Evolutionary conservation across 768 basidiomycete species (phyloP).

Genomic region (Phaeolepiota aurea): DNA sequence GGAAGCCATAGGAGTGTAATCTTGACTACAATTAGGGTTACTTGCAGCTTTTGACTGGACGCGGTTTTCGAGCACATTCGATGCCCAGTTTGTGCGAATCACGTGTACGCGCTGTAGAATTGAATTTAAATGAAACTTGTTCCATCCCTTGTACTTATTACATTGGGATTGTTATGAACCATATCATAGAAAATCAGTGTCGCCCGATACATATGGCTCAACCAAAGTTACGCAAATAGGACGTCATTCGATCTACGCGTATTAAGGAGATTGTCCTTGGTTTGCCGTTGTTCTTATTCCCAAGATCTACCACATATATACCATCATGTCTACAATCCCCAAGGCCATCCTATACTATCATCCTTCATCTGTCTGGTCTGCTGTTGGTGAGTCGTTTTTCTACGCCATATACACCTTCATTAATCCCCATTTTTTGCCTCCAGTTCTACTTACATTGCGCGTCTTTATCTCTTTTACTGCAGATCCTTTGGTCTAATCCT

Average conservation of each 20-base stretch:
- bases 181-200: not conserved
- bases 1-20: not conserved
- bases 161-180: too few relatives aligned
- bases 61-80: too few relatives aligned
- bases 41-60: too few relatives aligned
- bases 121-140: too few relatives aligned
- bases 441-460: conserved; percentile 53
- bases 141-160: too few relatives aligned
- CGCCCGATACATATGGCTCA: not conserved
- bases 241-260: not conserved
- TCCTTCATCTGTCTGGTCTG: conserved; percentile 53
- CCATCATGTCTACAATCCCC: conserved; percentile 30
- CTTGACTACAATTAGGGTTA: too few relatives aligned
- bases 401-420: not conserved
- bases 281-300: not conserved
- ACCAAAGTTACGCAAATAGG: not conserved
- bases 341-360: conserved; percentile 81
- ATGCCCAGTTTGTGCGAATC: too few relatives aligned
- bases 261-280: not conserved
- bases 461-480: conserved; percentile 9
- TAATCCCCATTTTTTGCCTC: conserved; percentile 2
- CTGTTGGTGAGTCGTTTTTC: conserved; percentile 37
- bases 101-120: too few relatives aligned
- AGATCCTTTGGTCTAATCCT: conserved; percentile 5
- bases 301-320: not conserved